Base-by-base conservation (phyloP, 768 basidiomycete species). In the Lentinula aciculospora region DNA sequence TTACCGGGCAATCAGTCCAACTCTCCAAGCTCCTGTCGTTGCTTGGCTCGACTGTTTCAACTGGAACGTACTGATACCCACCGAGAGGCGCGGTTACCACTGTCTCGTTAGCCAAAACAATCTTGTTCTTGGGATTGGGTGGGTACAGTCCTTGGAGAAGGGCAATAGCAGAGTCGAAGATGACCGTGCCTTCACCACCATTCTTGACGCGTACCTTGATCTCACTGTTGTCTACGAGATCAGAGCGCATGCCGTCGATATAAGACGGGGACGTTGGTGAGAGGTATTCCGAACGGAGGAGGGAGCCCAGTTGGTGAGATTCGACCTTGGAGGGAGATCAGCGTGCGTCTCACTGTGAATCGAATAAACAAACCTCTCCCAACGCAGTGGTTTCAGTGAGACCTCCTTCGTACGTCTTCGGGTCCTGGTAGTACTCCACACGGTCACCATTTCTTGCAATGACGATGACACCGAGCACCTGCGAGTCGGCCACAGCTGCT, bases 1-100 rank as follows among this genome's bases (percentile, higher is more conserved):
- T 25, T 68, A 83, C 81, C 1, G 80, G 79, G 65, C 84, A 86
- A 60, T 75, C 69, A 6, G 81, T 84, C 89, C 88, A 94, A 62
- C 86, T 86, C 72, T 94, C 90, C 60, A 94, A 76, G 23, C 88
- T 88, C 65, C 88, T 84, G 68, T 92, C 88, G 62, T 92, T 89
- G 54, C 79, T 80, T 28, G 91, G 88, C 69, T 92, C 89, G 49
- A 94, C 86, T n/a, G 90, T 91, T 75, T 92, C 87, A 29, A 92
- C 89, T n/a, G 92, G 89, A 48, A 94, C 81, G 62, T 94, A 94
- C 71, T 93, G 90, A 70, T 93, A 94, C 2, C 90, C 89, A 15
- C 82, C 81, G 8, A 94, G 80, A 25, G 93, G 92, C 1, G 88
- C 83, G 21, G 81, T 70, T 62, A 94, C 74, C 25, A 76, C 81